Percentiles rank a stretch among this genome's conserved stretches.
phyloP scores from a whole-genome alignment of 192 early-diverging fungal genomes.

The Backusella tarrabulga region DNA sequence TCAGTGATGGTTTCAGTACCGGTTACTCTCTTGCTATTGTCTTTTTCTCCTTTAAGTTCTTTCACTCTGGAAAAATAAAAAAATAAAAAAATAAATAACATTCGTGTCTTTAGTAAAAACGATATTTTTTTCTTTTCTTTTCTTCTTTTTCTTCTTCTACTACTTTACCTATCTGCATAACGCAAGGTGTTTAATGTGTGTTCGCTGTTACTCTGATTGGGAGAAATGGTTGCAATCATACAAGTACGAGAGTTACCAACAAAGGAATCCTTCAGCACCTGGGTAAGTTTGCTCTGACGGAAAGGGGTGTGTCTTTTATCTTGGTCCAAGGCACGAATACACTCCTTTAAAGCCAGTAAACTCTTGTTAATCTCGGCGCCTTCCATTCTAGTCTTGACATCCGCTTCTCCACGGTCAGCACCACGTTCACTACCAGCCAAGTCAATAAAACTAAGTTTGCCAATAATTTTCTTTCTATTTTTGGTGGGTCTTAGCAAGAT shows the following conservation, averaged over 20 bases:
- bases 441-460: slow-evolving; percentile 97
- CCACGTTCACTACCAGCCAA: slow-evolving; percentile 98
- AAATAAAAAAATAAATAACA: background rate
- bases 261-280: slow-evolving; percentile 97
- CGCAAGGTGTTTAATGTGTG: slow-evolving; percentile 96
- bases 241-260: slow-evolving; percentile 96
- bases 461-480: slow-evolving; percentile 58
- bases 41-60: slow-evolving; percentile 46
- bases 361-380: slow-evolving; percentile 99
- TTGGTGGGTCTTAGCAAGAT: slow-evolving; percentile 77
- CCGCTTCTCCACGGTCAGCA: slow-evolving; percentile 92
- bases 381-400: slow-evolving; percentile 96
- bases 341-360: slow-evolving; percentile 95
- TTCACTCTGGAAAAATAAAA: slow-evolving; percentile 29
- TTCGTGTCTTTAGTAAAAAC: slow-evolving; percentile 17
- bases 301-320: slow-evolving; percentile 96
- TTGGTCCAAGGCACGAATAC: slow-evolving; percentile 95
- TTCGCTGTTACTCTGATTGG: slow-evolving; percentile 90
- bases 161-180: slow-evolving; percentile 81
- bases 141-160: slow-evolving; percentile 17
- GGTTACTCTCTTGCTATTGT: slow-evolving; percentile 3
- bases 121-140: slow-evolving; percentile 16
- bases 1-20: slow-evolving; percentile 5
- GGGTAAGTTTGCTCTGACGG: slow-evolving; percentile 95
- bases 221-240: slow-evolving; percentile 99